Conservation (phyloP, 2,329 filamentous ascomycete genomes). For the Chrysosporium queenslandicum region DNA sequence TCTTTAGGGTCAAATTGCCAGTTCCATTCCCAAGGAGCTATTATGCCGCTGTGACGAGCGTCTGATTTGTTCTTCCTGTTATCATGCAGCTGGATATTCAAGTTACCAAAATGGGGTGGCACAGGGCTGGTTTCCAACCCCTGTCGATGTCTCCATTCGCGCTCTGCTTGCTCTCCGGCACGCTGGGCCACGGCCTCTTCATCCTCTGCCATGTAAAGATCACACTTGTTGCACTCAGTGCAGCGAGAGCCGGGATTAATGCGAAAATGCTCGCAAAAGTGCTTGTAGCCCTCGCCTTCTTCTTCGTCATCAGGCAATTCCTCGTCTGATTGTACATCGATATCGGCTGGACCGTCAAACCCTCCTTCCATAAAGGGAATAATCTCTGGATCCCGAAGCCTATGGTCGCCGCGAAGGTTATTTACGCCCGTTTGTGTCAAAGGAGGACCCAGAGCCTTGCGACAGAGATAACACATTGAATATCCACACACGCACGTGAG, state of each 20-base stretch:
- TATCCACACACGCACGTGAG: slow-evolving; percentile 92
- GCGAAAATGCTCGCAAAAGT: slow-evolving; percentile 94
- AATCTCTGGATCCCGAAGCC: background rate
- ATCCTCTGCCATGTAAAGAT: slow-evolving; percentile 60
- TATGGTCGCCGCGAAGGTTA: background rate
- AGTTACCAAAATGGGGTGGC: slow-evolving; percentile 7
- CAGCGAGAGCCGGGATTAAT: slow-evolving; percentile 67
- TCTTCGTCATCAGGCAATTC: slow-evolving; percentile 20
- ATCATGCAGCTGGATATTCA: background rate
- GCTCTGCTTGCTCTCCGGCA: slow-evolving; percentile 62
- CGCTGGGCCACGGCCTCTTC: slow-evolving; percentile 59
- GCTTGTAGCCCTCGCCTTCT: slow-evolving; percentile 66
- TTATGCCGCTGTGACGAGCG: slow-evolving; percentile 12
- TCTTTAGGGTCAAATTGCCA: slow-evolving; percentile 18
- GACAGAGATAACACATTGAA: slow-evolving; percentile 95
- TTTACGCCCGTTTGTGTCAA: slow-evolving; percentile 12
- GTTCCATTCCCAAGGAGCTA: slow-evolving; percentile 22
- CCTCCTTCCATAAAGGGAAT: slow-evolving; percentile 5
- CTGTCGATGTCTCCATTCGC: slow-evolving; percentile 59
- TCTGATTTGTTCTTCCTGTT: background rate
- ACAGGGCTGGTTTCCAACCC: slow-evolving; percentile 26
- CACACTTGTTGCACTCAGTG: slow-evolving; percentile 68
- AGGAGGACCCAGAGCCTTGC: slow-evolving; percentile 48
- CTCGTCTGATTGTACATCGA: slow-evolving; percentile 13
- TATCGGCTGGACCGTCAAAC: slow-evolving; percentile 8